Evolutionary conservation across 1,284 basidiomycete species (phyloP).

Genomic region (Omphalotus olearius): DNA sequence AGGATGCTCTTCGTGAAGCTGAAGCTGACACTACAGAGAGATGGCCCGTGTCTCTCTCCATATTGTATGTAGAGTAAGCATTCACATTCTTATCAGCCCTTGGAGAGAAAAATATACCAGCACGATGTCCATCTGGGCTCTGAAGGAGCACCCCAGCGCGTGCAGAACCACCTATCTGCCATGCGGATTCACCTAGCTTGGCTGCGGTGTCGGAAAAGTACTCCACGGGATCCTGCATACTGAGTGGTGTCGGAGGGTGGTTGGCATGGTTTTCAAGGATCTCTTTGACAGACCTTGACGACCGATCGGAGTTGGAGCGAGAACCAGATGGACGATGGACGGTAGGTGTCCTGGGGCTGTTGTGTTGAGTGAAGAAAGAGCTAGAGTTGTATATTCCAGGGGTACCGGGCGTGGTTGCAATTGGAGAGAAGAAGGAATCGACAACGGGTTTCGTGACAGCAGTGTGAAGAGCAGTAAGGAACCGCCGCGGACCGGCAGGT

Average conservation of each 20-base stretch:
- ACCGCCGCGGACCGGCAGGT: slow-evolving; percentile 87
- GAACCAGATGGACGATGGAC: slow-evolving; percentile 43
- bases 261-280: slow-evolving; percentile 33
- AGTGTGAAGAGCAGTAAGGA: slow-evolving; percentile 86
- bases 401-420: slow-evolving; percentile 84
- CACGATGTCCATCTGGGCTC: slow-evolving; percentile 87
- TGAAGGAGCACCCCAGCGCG: slow-evolving; percentile 90
- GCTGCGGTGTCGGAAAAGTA: slow-evolving; percentile 82
- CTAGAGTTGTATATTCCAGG: slow-evolving; percentile 47
- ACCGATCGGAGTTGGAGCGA: slow-evolving; percentile 57
- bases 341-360: slow-evolving; percentile 28
- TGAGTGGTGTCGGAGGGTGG: slow-evolving; percentile 58
- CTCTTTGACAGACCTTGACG: slow-evolving; percentile 50
- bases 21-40: slow-evolving; percentile 23
- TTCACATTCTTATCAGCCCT: slow-evolving; percentile 16
- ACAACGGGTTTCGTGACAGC: slow-evolving; percentile 80
- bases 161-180: slow-evolving; percentile 70
- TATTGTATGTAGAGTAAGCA: slow-evolving; percentile 27
- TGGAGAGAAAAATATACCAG: slow-evolving; percentile 95
- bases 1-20: slow-evolving; percentile 22
- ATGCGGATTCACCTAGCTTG: slow-evolving; percentile 60
- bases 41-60: slow-evolving; percentile 42
- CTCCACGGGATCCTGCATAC: slow-evolving; percentile 73
- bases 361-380: slow-evolving; percentile 36
- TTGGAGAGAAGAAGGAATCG: slow-evolving; percentile 88